These are phyloP conservation scores for Peribolospora baueri DNA, from an alignment of 768 basidiomycete species.

Conservation along the genomic window DNA sequence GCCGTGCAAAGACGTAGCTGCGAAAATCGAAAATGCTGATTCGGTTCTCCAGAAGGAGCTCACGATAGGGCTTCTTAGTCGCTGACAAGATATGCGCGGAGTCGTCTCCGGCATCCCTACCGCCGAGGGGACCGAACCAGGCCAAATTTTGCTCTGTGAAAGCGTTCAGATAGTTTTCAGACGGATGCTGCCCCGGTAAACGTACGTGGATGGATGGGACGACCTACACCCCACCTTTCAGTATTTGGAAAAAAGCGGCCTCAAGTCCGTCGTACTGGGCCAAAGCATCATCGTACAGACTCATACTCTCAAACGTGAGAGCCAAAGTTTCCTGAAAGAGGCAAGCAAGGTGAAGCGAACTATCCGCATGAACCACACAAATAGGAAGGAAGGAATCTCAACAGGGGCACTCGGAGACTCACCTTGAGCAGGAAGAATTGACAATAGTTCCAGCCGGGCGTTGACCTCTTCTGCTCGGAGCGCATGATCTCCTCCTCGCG, in stretches of 20 bases:
- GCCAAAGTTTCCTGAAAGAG: constrained; percentile 65
- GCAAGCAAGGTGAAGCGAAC: constrained; percentile 2
- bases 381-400: not conserved
- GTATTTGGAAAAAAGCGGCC: constrained; percentile 35
- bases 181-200: not conserved
- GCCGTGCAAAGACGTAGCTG: constrained; percentile 64
- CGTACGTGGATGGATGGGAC: not conserved
- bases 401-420: not conserved
- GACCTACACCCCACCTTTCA: constrained; percentile 15
- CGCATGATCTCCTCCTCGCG: constrained; percentile 76
- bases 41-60: constrained; percentile 64
- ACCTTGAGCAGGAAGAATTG: constrained; percentile 93
- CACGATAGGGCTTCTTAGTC: constrained; percentile 60
- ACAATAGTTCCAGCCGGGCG: constrained; percentile 98
- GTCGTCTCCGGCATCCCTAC: constrained; percentile 45
- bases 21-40: constrained; percentile 89
- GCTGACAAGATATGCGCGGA: constrained; percentile 53
- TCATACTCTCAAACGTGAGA: constrained; percentile 70
- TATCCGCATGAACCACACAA: not conserved
- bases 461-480: constrained; percentile 64
- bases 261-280: constrained; percentile 81
- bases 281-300: constrained; percentile 67
- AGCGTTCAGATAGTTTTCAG: constrained; percentile 17
- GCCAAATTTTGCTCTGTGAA: constrained; percentile 58
- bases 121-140: constrained; percentile 75